Evolutionary conservation across 2,329 filamentous ascomycete genomes (phyloP).

Genomic region (Reticulascus tulasneorum): DNA sequence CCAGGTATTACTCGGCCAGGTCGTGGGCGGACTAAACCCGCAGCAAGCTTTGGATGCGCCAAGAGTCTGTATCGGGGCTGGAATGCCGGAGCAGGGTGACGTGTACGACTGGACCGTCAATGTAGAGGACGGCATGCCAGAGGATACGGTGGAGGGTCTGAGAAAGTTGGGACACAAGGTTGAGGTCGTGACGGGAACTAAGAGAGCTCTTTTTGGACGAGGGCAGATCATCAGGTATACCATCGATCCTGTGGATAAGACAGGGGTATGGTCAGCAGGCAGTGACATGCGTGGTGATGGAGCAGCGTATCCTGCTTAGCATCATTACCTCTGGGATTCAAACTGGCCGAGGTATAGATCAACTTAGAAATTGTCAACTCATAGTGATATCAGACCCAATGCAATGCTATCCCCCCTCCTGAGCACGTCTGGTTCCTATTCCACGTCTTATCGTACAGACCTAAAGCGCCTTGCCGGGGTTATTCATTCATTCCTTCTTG

Average conservation of each 20-base stretch:
- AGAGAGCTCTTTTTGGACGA: constrained; percentile 70
- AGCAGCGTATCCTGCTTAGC: constrained; percentile 51
- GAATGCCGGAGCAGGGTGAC: constrained; percentile 58
- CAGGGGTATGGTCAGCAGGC: constrained; percentile 77
- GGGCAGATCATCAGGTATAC: constrained; percentile 82
- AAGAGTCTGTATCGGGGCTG: constrained; percentile 79
- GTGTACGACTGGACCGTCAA: constrained; percentile 63
- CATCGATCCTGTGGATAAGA: constrained; percentile 64
- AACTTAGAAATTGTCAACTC: no score
- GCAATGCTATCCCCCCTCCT: no score
- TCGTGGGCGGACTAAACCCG: constrained; percentile 75
- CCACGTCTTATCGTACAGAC: no score
- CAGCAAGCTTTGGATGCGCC: constrained; percentile 90
- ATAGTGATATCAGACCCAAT: no score
- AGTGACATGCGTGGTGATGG: constrained; percentile 89
- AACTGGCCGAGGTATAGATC: no score
- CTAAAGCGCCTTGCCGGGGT: no score
- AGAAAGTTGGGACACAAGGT: constrained; percentile 69
- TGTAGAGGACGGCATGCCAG: constrained; percentile 76
- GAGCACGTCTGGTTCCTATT: no score
- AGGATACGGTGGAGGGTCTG: constrained; percentile 64
- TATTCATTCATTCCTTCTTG: constrained; percentile 27
- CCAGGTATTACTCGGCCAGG: constrained; percentile 85
- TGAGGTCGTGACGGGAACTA: constrained; percentile 60
- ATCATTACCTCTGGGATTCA: no score